These are phyloP conservation scores for Pugionium dolabratum DNA, from an alignment of 345 rosid genomes.

Conservation along the genomic window DNA sequence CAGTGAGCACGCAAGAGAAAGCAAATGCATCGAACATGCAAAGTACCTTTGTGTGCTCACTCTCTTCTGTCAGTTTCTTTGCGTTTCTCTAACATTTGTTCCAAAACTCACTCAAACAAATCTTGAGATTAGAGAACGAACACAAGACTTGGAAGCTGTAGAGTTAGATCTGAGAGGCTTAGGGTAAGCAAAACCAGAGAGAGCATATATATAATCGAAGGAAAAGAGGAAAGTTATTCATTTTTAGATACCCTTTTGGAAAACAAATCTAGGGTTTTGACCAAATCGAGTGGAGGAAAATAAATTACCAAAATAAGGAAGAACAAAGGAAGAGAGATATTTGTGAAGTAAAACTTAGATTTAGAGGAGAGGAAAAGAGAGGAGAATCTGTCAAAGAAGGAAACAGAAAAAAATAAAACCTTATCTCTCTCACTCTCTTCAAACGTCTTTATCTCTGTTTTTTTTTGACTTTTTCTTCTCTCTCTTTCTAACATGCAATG, in stretches of 20 bases:
- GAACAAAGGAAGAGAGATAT: slow-evolving; percentile 24
- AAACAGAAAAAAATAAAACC: slow-evolving; percentile 21
- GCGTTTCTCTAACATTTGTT: slow-evolving; percentile 30
- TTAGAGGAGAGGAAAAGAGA: slow-evolving; percentile 12
- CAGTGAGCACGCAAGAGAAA: slow-evolving; percentile 83
- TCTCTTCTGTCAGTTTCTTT: slow-evolving; percentile 97
- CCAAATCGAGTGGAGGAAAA: slow-evolving; percentile 21
- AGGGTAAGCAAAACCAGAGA: slow-evolving; percentile 28
- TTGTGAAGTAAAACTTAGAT: not conserved
- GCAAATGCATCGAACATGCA: slow-evolving; percentile 67
- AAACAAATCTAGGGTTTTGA: slow-evolving; percentile 41
- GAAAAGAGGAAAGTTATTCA: slow-evolving; percentile 33
- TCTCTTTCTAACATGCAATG: slow-evolving; percentile 36
- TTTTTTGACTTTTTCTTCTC: slow-evolving; percentile 30
- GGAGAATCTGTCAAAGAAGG: slow-evolving; percentile 22
- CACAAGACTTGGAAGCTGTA: not conserved
- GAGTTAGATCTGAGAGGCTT: slow-evolving; percentile 38
- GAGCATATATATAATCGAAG: slow-evolving; percentile 24
- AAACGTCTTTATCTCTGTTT: slow-evolving; percentile 38
- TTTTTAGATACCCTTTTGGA: slow-evolving; percentile 17
- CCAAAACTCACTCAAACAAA: slow-evolving; percentile 18
- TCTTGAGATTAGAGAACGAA: not conserved
- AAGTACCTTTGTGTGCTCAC: slow-evolving; percentile 94
- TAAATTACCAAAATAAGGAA: slow-evolving; percentile 4
- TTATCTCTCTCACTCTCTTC: slow-evolving; percentile 37